A percentile compares a stretch with the other conserved stretches of the same genome.
phyloP scores from a whole-genome alignment of 2,329 filamentous ascomycete species.

The Epichloe gansuensis region DNA sequence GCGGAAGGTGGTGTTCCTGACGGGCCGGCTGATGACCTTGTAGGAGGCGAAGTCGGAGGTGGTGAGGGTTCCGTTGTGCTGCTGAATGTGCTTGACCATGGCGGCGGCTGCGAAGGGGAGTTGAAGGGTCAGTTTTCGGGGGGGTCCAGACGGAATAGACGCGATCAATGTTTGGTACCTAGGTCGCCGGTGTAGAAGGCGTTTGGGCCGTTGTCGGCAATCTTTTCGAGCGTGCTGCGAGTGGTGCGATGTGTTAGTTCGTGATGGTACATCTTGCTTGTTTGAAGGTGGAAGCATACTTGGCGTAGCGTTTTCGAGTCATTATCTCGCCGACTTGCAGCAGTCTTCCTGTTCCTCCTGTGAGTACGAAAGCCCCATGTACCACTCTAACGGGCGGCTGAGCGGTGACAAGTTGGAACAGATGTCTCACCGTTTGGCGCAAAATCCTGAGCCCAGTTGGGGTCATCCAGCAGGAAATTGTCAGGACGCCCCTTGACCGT shows the following conservation, averaged over 20 bases:
- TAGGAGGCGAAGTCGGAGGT: constrained; percentile 66
- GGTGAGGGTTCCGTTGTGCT: constrained; percentile 72
- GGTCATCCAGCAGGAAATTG: constrained; percentile 62
- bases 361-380: constrained; percentile 2
- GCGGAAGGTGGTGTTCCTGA: constrained; percentile 52
- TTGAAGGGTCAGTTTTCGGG: constrained; percentile 5
- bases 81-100: constrained; percentile 56
- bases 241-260: background rate
- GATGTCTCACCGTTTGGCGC: constrained; percentile 53
- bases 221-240: constrained; percentile 53
- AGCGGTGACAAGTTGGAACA: background rate
- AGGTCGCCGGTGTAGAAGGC: constrained; percentile 64
- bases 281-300: constrained; percentile 17
- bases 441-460: constrained; percentile 77
- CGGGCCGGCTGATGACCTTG: constrained; percentile 49
- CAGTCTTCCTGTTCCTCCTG: constrained; percentile 36
- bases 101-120: constrained; percentile 44
- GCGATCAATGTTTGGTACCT: constrained; percentile 16
- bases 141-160: background rate
- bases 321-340: constrained; percentile 64
- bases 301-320: constrained; percentile 65
- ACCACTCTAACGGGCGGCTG: background rate
- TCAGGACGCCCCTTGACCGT: constrained; percentile 19
- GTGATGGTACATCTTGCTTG: background rate
- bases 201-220: constrained; percentile 59